A percentile compares a stretch with the other conserved stretches of the same genome.
phyloP scores from a whole-genome alignment of 257 asterid species.

The Misopates orontium region DNA sequence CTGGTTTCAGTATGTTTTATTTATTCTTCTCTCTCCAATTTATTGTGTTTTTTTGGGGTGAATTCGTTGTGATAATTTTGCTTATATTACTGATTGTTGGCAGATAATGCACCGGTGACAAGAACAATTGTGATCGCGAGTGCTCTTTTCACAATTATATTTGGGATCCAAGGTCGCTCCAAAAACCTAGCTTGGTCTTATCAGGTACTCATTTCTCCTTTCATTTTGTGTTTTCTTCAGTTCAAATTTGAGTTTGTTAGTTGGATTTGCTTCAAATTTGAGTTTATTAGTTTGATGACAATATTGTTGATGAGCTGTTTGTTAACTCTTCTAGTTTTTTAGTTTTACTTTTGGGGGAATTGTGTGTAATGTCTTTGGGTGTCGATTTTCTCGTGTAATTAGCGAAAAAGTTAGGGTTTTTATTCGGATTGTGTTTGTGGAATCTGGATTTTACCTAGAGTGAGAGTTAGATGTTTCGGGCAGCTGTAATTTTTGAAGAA shows the following conservation, averaged over 20 bases:
- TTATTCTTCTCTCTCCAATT: not conserved
- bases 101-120: constrained; percentile 92
- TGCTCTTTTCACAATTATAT: constrained; percentile 80
- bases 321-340: not conserved
- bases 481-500: constrained; percentile 18
- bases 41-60: not conserved
- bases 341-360: not conserved
- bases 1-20: constrained; percentile 86
- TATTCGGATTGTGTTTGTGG: too few species aligned
- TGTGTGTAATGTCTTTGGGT: constrained; percentile 18
- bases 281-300: not conserved
- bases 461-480: constrained; percentile 8
- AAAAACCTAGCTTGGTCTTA: constrained; percentile 74
- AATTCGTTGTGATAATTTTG: too few species aligned
- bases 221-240: not conserved
- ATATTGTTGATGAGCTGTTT: constrained; percentile 11
- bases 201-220: constrained; percentile 46
- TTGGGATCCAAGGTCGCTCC: constrained; percentile 87
- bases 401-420: not conserved
- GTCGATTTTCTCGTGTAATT: constrained; percentile 19
- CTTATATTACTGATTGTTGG: too few species aligned
- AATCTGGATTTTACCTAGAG: constrained; percentile 17
- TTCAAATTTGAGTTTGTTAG: too few species aligned
- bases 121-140: constrained; percentile 68
- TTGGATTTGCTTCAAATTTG: too few species aligned